Base-by-base conservation (phyloP, 129 eudicot genomes). In the Flaveria robusta region DNA sequence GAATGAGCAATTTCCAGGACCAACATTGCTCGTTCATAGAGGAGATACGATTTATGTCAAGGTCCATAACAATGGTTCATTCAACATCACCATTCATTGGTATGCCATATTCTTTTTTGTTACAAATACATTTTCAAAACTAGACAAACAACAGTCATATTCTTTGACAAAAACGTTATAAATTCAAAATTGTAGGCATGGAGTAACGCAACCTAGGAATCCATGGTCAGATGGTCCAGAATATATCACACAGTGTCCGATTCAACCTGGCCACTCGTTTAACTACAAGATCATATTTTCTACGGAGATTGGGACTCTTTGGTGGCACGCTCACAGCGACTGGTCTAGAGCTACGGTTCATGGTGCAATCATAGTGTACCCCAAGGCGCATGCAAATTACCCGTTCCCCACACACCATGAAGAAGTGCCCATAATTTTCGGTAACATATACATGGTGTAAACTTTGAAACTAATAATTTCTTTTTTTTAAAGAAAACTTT, bases 261-360 rank as follows among this genome's bases (percentile, higher is more conserved):
- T 90, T 54, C 73, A 66, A 70, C 90, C 92, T 1, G 92, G 96
- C 1, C 31, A 63, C 13, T 47, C 65, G 19, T 87, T 90, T 49
- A 66, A 81, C 45, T 84, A 85, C 31, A 83, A 75, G 78, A 51
- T 87, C 65, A 80, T 81, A 59, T 82, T 90, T 59, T 87, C 96
- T 3, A 72, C 34, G 26, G 96, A 90, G 63, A 81, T 75, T 31
- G 96, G 96, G 14, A 90, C 96, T 1, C 37, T 90, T 3, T 87
- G 92, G 96, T 89, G 96, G 96, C 96, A 90, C 24, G 92, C 96
- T 16, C 96, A 90, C 46, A 87, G 89, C 15, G 85, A 90, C 27
- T 90, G 96, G 92, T 79, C 92, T 15, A 51, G 92, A 18, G 90
- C 90, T 75, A 90, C 92, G 8, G 90, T 90, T 34, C 86, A 90